Conservation (phyloP, 2,329 filamentous ascomycete species). For the Trichoderma koningiopsis region DNA sequence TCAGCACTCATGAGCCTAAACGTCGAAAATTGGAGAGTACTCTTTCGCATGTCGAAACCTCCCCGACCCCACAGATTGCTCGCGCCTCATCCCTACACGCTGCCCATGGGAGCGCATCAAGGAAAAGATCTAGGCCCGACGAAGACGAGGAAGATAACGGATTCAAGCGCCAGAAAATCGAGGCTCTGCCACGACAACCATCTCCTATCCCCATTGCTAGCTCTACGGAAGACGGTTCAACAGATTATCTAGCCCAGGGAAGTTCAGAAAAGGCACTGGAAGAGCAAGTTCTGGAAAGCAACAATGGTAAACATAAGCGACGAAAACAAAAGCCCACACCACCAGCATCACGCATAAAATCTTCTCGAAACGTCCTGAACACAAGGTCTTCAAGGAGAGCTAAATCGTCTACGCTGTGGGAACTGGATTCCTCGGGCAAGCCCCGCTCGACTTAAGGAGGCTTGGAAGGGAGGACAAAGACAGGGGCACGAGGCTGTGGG, state of each 20-base stretch:
- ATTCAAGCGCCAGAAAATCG: slow-evolving; percentile 3
- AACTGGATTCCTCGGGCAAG: background rate
- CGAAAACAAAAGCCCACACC: background rate
- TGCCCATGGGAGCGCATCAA: background rate
- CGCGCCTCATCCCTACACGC: background rate
- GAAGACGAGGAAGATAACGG: background rate
- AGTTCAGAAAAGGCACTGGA: background rate
- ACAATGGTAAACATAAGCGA: background rate
- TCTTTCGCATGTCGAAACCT: background rate
- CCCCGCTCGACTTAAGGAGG: background rate
- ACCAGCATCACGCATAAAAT: background rate
- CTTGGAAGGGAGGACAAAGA: background rate
- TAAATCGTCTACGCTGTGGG: slow-evolving; percentile 1
- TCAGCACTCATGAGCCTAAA: background rate
- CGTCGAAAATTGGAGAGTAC: background rate
- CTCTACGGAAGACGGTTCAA: background rate
- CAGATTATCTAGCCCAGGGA: background rate
- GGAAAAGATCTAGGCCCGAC: background rate
- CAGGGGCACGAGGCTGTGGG: background rate
- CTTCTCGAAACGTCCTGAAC: background rate
- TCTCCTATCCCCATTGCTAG: background rate
- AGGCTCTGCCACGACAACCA: background rate
- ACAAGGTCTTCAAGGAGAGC: background rate
- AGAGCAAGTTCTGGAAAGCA: background rate
- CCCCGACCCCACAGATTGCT: background rate